phyloP scores from a whole-genome alignment of 345 rosid species.

The Linum usitatissimum region DNA sequence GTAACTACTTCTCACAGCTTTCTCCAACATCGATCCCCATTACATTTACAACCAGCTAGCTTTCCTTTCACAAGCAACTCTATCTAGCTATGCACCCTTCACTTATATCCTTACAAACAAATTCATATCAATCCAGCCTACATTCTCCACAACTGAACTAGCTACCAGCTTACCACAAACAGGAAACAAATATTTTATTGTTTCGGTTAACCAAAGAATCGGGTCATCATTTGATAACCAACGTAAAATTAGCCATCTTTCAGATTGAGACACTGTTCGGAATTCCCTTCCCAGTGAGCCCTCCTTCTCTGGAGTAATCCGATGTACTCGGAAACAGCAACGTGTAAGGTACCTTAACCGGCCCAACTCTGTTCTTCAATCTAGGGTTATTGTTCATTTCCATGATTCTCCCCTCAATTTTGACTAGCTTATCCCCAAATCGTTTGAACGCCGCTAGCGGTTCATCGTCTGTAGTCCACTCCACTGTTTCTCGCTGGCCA shows the following conservation, averaged over 20 bases:
- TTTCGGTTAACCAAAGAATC: conserved; percentile 1
- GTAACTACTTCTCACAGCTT: too few species aligned
- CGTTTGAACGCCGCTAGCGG: conserved; percentile 52
- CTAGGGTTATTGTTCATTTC: conserved; percentile 47
- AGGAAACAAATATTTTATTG: neutral
- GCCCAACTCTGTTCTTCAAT: conserved; percentile 67
- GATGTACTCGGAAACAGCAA: conserved; percentile 67
- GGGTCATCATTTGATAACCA: neutral
- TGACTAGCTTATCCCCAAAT: conserved; percentile 37
- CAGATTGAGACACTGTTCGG: conserved; percentile 86
- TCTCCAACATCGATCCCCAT: too few species aligned
- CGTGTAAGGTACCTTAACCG: conserved; percentile 70
- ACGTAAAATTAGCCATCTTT: neutral
- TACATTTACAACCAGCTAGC: too few species aligned
- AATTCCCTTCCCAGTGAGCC: conserved; percentile 78
- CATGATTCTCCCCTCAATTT: conserved; percentile 48
- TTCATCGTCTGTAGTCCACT: conserved; percentile 71
- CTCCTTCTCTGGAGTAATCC: conserved; percentile 44
- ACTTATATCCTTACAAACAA: too few species aligned
- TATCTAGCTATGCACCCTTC: too few species aligned
- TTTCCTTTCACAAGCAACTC: too few species aligned
- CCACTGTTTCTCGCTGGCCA: conserved; percentile 60
- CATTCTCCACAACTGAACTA: neutral
- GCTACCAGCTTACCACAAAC: too few species aligned
- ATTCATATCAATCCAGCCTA: too few species aligned